Percentiles rank a stretch among this genome's conserved stretches.
These are phyloP conservation scores for Nematocida sp. DNA, from an alignment of 371 early-diverging fungal genomes.

Conservation along the genomic window DNA sequence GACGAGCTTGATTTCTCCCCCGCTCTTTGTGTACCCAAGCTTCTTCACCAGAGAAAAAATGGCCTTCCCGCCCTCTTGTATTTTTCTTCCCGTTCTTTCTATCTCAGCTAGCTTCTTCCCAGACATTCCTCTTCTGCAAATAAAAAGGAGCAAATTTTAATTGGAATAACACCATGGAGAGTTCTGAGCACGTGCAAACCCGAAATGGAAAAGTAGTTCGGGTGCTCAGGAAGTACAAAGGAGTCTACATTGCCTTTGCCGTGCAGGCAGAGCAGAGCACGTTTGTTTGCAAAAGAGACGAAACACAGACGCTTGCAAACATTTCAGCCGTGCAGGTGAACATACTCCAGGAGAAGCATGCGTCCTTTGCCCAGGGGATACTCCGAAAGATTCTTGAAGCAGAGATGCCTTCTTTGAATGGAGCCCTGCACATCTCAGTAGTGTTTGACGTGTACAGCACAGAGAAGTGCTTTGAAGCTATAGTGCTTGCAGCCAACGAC, in stretches of 20 bases:
- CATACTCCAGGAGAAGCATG: neutral
- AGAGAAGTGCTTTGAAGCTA: neutral
- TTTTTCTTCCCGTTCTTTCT: slow-evolving; percentile 40
- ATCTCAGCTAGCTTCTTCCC: slow-evolving; percentile 48
- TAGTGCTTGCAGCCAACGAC: neutral
- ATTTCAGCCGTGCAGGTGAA: neutral
- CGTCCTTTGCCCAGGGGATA: neutral
- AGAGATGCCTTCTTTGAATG: neutral
- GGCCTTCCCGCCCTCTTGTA: slow-evolving; percentile 34
- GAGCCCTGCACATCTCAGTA: neutral
- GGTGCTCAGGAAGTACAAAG: too few species aligned
- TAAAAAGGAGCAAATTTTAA: slow-evolving; percentile 12
- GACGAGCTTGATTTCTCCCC: slow-evolving; percentile 31
- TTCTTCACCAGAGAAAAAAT: slow-evolving; percentile 34
- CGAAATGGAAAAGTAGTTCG: too few species aligned
- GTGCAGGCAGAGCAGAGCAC: too few species aligned
- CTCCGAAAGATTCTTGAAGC: neutral
- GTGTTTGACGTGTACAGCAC: neutral
- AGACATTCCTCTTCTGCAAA: slow-evolving; percentile 14
- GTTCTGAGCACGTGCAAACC: too few species aligned
- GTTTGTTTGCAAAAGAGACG: too few species aligned
- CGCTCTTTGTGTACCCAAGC: slow-evolving; percentile 45
- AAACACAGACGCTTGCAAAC: too few species aligned
- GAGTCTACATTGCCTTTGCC: too few species aligned
- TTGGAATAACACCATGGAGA: too few species aligned